Base-by-base conservation (phyloP, 2,329 filamentous ascomycete genomes). In the Fusarium hainanense region DNA sequence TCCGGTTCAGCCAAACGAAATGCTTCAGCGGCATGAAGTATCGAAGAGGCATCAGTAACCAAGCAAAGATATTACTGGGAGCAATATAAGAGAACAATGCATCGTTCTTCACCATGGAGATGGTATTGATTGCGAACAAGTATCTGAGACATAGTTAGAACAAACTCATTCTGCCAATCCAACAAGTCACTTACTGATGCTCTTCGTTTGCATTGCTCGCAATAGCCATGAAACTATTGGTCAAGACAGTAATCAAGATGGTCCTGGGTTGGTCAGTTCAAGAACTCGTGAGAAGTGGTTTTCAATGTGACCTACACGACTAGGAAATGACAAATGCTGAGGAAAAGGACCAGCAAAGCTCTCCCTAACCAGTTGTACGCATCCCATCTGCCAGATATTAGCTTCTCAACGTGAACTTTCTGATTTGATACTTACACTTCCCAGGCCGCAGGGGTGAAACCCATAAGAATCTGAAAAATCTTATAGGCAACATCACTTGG, bases 81-180 rank as follows among this genome's bases (percentile, higher is more conserved):
- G 95, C 92, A 65, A 98, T 88, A 77, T 98, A 98, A 6, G 93
- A 97, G 83, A 98, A 98, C 0, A 98, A 84, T 0, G 94, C 92
- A 78, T 98, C 95, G n/a, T 96, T 97, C 79, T 98, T 98, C 70
- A 98, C 95, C 93, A 97, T 97, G 7, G 93, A 97, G 51, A 98
- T 97, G 7, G 95, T 97, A 77, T 98, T 98, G 78, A 98, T 94
- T 0, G 95, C 95, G 76, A 98, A 98, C 4, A 98, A 82, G 77
- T 97, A 98, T 63, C 85, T 88, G 66, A 40, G 56, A 32, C 32
- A 12, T 2, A 20, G 51, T 76, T 34, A 73, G 66, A 44, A 37
- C 28, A 21, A 27, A 3, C 14, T 10, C 28, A 28, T 8, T 12
- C 7, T 1, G n/a, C 8, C 1, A 7, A 23, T 20, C n/a, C 3